Evolutionary conservation across 148 eudicot species (phyloP).

Genomic region (Rhododendron ferrugineum): DNA sequence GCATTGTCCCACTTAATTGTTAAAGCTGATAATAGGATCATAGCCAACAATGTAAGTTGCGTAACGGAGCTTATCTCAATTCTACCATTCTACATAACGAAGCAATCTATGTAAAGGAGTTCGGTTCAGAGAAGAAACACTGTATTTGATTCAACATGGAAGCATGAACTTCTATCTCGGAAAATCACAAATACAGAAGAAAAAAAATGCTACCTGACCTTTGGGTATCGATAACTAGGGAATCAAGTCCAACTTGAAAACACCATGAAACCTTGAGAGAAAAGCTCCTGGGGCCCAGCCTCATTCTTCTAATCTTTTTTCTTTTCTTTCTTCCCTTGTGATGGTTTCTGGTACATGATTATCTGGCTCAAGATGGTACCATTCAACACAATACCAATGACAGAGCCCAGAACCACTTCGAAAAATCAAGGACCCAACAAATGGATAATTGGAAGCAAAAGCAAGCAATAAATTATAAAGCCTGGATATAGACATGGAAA

Average conservation of each 20-base stretch:
- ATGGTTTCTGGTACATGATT: conserved; percentile 57
- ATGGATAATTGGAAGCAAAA: not conserved
- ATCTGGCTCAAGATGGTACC: conserved; percentile 80
- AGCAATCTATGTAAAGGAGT: not conserved
- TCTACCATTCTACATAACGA: not conserved
- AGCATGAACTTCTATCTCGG: not conserved
- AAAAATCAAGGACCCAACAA: not conserved
- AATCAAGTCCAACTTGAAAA: not conserved
- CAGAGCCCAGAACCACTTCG: conserved; percentile 74
- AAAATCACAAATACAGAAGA: not conserved
- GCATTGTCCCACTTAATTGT: not conserved
- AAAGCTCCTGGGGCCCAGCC: not conserved
- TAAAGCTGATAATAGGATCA: not conserved
- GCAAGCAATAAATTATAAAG: not conserved
- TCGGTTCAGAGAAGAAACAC: not conserved
- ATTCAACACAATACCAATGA: conserved; percentile 56
- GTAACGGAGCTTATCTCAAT: not conserved
- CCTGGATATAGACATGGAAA: not conserved
- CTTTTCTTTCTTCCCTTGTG: conserved; percentile 51
- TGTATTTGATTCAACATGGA: not conserved
- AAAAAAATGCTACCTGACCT: not conserved
- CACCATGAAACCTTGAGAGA: not conserved
- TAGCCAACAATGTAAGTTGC: not conserved
- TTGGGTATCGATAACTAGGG: not conserved
- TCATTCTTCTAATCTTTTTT: conserved; percentile 51